A percentile compares a stretch with the other conserved stretches of the same genome.
Evolutionary conservation across 495 filamentous ascomycete genomes (phyloP).

Genomic region (Penicillium arizonense): DNA sequence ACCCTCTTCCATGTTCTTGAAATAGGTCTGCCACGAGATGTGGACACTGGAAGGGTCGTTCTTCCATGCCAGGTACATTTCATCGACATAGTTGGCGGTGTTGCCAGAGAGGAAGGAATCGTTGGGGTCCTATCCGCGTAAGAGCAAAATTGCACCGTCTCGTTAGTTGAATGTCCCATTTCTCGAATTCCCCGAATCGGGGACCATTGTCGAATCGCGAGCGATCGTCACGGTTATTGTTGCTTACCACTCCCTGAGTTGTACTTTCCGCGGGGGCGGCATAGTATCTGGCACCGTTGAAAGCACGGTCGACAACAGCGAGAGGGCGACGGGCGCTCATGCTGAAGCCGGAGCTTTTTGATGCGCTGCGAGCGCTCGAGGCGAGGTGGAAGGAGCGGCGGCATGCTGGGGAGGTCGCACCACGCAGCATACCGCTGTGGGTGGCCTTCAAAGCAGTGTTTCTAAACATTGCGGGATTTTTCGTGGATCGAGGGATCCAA

Average conservation of each 20-base stretch:
- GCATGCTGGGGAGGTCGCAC: conserved; percentile 45
- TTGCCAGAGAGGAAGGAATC: conserved; percentile 94
- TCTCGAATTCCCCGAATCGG: conserved; percentile 4
- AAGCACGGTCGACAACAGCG: conserved; percentile 38
- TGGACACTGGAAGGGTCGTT: conserved; percentile 90
- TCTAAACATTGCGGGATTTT: conserved; percentile 46
- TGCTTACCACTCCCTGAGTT: conserved; percentile 37
- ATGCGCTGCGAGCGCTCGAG: conserved; percentile 41
- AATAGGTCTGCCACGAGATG: conserved; percentile 99
- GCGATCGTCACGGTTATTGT: conserved; percentile 8
- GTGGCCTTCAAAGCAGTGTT: conserved; percentile 46
- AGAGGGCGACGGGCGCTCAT: conserved; percentile 43
- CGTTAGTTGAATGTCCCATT: conserved; percentile 26
- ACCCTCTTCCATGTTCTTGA: conserved; percentile 97
- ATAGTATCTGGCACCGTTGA: conserved; percentile 48
- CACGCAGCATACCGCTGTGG: conserved; percentile 52
- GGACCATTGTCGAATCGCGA: conserved; percentile 8
- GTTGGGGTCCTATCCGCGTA: conserved; percentile 64
- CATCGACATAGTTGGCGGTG: conserved; percentile 97
- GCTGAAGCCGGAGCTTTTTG: conserved; percentile 44
- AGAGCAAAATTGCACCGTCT: conserved; percentile 16
- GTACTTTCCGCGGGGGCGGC: conserved; percentile 51
- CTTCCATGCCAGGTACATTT: conserved; percentile 99
- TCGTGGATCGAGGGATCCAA: conserved; percentile 12
- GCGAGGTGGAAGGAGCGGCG: conserved; percentile 47